Evolutionary conservation across 2,329 filamentous ascomycete genomes (phyloP), one percentile per base, ranked within the genome.

Genomic region (Lachnellula suecica): DNA sequence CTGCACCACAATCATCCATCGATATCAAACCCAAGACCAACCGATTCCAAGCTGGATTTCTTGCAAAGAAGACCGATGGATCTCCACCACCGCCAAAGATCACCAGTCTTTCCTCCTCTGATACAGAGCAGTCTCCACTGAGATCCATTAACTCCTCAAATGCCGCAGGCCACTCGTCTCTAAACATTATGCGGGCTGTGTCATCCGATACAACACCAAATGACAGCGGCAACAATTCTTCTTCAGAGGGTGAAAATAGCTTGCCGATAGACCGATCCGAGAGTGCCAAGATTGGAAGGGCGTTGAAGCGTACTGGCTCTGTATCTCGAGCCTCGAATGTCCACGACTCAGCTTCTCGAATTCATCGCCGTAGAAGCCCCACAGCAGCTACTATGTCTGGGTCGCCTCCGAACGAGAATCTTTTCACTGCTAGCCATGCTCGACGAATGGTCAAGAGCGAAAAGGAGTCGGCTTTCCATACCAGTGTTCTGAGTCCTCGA

Each of bases 1-100:
- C 70, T 63, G 81, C 67, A 67, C 83, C 78, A 27, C 74, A 81
- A 47, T 72, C 82, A 1, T 84, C 83, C 2, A 72, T 86, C 31
- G 80, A 87, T 38, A 68, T 84, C 31, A 81, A 79, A 54, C 78
- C 78, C 23, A 89, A 89, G 62, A 82, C 82, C 46, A 88, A 82
- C 71, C 83, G 93, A 40, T 97, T 97, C 73, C 89, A 96, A 63
- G 81, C 91, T 2, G 93, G 93, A 4, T 96, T 96, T 69, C 74
- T 97, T 22, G 84, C 89, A 1, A 88, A 86, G 68, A 84, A 70
- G 37, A 62, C 67, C 2, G 74, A 79, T 42, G 85, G 81, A 47
- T 91, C 88, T 3, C 87, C 88, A 4, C 78, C 81, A 13, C 72
- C 73, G 13, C 71, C 85, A 53, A 79, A 79, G n/a, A 74, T 82